Conservation (phyloP, 805 yeast species). For the Candida silvatica region DNA sequence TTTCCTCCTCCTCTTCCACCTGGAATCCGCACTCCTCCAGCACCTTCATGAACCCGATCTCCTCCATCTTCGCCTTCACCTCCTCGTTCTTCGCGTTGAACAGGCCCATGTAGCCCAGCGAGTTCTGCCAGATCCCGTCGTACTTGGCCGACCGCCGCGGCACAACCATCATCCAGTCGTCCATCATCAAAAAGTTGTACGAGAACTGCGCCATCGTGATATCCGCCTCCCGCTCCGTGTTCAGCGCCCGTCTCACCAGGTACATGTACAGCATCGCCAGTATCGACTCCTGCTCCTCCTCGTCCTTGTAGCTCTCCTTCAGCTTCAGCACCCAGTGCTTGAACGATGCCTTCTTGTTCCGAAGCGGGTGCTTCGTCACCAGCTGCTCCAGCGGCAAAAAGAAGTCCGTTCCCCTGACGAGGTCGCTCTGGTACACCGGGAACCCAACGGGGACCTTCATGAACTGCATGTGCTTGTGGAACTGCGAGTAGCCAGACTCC, state of each 20-base stretch:
- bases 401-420: constrained; percentile 35
- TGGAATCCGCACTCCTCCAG: constrained; percentile 62
- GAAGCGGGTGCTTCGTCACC: constrained; percentile 46
- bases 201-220: constrained; percentile 38
- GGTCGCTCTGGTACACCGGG: constrained; percentile 45
- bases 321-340: constrained; percentile 78
- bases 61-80: constrained; percentile 35
- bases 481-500: constrained; percentile 88
- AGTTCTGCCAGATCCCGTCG: constrained; percentile 57
- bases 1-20: constrained; percentile 38
- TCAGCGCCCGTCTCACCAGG: constrained; percentile 61
- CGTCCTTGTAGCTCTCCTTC: constrained; percentile 26
- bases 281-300: constrained; percentile 41
- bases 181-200: constrained; percentile 77
- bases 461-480: constrained; percentile 89
- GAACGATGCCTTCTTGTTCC: constrained; percentile 55
- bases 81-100: constrained; percentile 65
- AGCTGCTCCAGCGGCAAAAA: constrained; percentile 42
- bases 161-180: constrained; percentile 76
- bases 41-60: constrained; percentile 42
- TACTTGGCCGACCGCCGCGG: constrained; percentile 62
- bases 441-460: constrained; percentile 58
- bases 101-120: constrained; percentile 76
- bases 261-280: constrained; percentile 65
- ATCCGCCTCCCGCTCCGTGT: constrained; percentile 49